Base-by-base conservation (phyloP, 2,329 filamentous ascomycete genomes). In the Lasiodiplodia citricola region DNA sequence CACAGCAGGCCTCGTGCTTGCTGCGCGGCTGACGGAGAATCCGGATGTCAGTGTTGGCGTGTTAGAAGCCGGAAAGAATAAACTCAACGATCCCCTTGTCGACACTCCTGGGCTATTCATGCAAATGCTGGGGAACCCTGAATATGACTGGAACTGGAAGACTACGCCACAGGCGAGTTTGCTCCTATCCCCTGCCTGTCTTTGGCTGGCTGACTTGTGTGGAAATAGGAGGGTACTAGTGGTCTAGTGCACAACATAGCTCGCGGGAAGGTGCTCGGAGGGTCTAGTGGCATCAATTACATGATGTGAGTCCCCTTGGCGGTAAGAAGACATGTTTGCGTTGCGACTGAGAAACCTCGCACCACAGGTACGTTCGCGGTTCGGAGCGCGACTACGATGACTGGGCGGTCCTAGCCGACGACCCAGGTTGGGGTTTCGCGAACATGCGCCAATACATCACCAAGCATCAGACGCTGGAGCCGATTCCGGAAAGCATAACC, bases 391-490 rank as follows among this genome's bases (percentile, higher is more conserved):
- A 72, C 23, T 69, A 70, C 28, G 70, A 71, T 16, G 65, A 68
- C 25, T 73, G 71, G 71, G 67, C 58, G 11, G 16, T 52, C 18
- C 37, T 70, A 23, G 44, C 58, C 4, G 18, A 18, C 25, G 41
- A 50, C 6, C 41, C 41, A 18, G 44, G 71, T 78, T 88, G 85
- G 79, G 80, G 79, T 68, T 85, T 83, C 67, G 75, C 83, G 5
- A 79, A 80, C 13, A 78, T 86, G 31, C 76, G 83, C 21, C 82
- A 82, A 1, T 87, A 83, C 74, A 75, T 79, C 73, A 74, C 75
- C 57, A 80, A 79, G 73, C 79, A 80, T 65, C 78, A 80, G 68
- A 79, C 75, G 7, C 73, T 80, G 11, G 77, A 80, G 65, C 74
- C 73, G 1, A 75, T 78, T 52, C 72, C 73, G 13, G 74, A 76